phyloP scores from a whole-genome alignment of 176 grass and related monocot species.

The Panicum miliaceum region DNA sequence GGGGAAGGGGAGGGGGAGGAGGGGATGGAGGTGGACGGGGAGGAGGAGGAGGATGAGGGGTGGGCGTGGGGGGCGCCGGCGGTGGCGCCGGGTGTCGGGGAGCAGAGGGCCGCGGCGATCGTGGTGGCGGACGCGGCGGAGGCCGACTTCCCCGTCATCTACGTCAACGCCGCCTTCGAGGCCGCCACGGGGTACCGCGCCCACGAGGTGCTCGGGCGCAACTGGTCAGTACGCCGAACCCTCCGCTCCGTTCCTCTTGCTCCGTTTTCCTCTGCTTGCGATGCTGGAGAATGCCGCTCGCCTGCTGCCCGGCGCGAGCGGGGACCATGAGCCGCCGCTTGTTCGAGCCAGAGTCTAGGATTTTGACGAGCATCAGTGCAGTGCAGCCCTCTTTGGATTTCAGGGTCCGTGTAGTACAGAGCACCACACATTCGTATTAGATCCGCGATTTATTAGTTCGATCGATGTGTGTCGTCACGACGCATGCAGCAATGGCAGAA shows the following conservation, averaged over 20 bases:
- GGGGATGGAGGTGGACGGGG: conserved; percentile 40
- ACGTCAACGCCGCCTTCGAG: conserved; percentile 98
- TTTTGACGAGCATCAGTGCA: background rate
- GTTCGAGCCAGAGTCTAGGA: background rate
- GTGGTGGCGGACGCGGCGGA: conserved; percentile 85
- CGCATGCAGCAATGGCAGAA: background rate
- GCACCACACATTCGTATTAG: background rate
- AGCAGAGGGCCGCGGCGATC: conserved; percentile 63
- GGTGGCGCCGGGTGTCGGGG: background rate
- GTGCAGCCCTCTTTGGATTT: background rate
- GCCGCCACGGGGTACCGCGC: conserved; percentile 91
- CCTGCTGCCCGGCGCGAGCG: background rate
- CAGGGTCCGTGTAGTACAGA: background rate
- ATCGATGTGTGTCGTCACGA: background rate
- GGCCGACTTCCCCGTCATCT: conserved; percentile 84
- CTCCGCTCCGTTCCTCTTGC: background rate
- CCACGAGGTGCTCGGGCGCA: conserved; percentile 92
- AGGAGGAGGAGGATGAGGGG: conserved; percentile 4
- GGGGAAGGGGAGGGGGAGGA: conserved; percentile 21
- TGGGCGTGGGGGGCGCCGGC: conserved; percentile 36
- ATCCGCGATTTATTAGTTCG: too few species aligned
- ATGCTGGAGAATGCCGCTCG: conserved; percentile 16
- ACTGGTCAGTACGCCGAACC: conserved; percentile 57
- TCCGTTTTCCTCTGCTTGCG: background rate
- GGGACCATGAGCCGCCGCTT: background rate